A percentile compares a stretch with the other conserved stretches of the same genome.
These are phyloP conservation scores for Fusarium falciforme DNA, from an alignment of 2,329 filamentous ascomycete species.

Conservation along the genomic window DNA sequence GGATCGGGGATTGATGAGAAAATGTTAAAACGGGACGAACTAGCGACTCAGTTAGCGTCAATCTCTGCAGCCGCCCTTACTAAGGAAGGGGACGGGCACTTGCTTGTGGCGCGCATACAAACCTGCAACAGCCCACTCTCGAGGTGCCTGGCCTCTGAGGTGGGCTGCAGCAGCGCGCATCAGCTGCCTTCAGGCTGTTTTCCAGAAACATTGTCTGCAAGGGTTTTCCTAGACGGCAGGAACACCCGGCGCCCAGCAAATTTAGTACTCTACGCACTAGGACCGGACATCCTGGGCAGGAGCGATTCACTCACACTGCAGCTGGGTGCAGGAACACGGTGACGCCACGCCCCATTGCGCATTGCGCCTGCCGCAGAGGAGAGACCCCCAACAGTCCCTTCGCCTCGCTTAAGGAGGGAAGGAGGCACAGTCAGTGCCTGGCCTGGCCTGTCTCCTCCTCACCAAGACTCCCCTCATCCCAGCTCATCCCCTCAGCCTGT, in stretches of 20 bases:
- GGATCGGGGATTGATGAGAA: not conserved
- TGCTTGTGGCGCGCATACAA: not conserved
- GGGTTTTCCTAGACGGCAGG: slow-evolving; percentile 9
- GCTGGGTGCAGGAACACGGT: slow-evolving; percentile 23
- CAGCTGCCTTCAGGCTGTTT: slow-evolving; percentile 11
- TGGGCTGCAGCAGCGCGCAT: not conserved
- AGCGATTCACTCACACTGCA: not conserved
- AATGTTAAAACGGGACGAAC: slow-evolving; percentile 19
- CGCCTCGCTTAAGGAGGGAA: not conserved
- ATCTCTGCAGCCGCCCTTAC: slow-evolving; percentile 12
- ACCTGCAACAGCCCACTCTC: not conserved
- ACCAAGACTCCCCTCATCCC: slow-evolving; percentile 6
- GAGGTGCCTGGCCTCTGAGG: not conserved
- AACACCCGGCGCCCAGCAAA: not conserved
- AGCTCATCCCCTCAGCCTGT: not conserved
- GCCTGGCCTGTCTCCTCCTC: not conserved
- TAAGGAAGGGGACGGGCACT: slow-evolving; percentile 13
- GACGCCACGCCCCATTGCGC: slow-evolving; percentile 11
- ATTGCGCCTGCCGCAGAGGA: slow-evolving; percentile 10
- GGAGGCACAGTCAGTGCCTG: not conserved
- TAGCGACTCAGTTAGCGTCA: slow-evolving; percentile 16
- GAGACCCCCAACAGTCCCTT: not conserved
- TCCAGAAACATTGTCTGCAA: slow-evolving; percentile 29
- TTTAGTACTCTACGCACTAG: not conserved
- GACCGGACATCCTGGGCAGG: not conserved